Evolutionary conservation across 768 basidiomycete genomes (phyloP).

Genomic region (Daedaleopsis nitida): DNA sequence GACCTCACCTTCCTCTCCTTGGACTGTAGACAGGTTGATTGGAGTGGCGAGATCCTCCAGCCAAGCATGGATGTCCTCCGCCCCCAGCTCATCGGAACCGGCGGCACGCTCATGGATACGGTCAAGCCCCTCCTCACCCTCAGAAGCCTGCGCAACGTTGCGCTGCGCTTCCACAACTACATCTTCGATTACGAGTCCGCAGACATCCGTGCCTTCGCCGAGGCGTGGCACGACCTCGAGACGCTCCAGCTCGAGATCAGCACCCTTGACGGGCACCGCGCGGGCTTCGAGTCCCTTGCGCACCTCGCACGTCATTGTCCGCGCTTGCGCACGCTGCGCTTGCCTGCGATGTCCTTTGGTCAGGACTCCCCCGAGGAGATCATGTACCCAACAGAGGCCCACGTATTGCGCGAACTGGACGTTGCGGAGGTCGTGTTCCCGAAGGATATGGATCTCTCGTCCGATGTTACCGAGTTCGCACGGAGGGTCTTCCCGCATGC

Average conservation of each 20-base stretch:
- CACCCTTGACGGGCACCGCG: not conserved
- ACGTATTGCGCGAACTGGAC: not conserved
- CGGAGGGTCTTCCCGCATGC: not conserved
- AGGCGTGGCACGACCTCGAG: not conserved
- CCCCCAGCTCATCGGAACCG: not conserved
- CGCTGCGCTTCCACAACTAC: not conserved
- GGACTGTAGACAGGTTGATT: not conserved
- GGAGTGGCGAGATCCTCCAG: not conserved
- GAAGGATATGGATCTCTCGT: not conserved
- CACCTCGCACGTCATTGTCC: not conserved
- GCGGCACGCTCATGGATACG: not conserved
- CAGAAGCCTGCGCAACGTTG: not conserved
- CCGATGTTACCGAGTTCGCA: not conserved
- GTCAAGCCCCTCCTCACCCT: not conserved
- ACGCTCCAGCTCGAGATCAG: not conserved
- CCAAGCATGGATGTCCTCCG: not conserved
- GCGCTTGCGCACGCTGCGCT: not conserved
- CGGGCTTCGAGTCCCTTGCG: not conserved
- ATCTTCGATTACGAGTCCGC: not conserved
- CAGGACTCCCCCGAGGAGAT: not conserved
- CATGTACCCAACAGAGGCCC: not conserved
- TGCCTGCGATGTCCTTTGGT: not conserved
- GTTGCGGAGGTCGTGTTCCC: not conserved
- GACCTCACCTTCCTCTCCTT: not conserved
- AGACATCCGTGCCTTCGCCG: not conserved